A percentile compares a stretch with the other conserved stretches of the same genome.
Conservation (phyloP, 169 alveolate species). For the Condylostoma magnum region DNA sequence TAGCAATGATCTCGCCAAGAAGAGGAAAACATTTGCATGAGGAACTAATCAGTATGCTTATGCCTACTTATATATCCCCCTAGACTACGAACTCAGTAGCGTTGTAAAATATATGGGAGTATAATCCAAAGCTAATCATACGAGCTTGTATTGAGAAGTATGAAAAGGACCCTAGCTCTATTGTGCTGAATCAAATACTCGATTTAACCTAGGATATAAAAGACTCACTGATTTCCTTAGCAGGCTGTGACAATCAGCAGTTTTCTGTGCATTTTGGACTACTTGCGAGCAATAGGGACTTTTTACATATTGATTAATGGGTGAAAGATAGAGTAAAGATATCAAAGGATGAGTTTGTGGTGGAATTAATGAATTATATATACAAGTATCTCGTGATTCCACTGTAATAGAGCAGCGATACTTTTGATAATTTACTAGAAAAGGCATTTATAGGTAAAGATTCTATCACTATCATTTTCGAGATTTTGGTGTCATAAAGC, state of each 20-base stretch:
- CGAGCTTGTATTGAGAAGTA: conserved; percentile 74
- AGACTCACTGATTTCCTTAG: conserved; percentile 70
- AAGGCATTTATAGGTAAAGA: conserved; percentile 73
- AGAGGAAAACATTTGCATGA: conserved; percentile 43
- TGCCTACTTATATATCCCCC: conserved; percentile 71
- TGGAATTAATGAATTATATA: conserved; percentile 64
- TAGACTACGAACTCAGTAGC: conserved; percentile 72
- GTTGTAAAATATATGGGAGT: conserved; percentile 74
- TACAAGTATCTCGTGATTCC: conserved; percentile 64
- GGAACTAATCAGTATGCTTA: conserved; percentile 63
- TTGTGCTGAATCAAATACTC: conserved; percentile 73
- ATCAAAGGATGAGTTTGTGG: conserved; percentile 74
- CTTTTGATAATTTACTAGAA: conserved; percentile 60
- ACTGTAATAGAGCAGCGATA: not conserved
- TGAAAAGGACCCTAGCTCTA: conserved; percentile 50
- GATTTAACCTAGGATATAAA: conserved; percentile 83
- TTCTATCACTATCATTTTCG: conserved; percentile 67
- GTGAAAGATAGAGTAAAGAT: conserved; percentile 58
- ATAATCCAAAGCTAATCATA: conserved; percentile 74
- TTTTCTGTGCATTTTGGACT: conserved; percentile 82
- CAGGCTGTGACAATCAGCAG: conserved; percentile 67
- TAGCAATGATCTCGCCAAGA: conserved; percentile 15
- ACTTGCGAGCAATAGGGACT: conserved; percentile 85
- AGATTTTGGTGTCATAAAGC: conserved; percentile 45
- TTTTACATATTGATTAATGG: conserved; percentile 83